Percentiles rank a stretch among this genome's conserved stretches.
phyloP scores from a whole-genome alignment of 306 rosid genomes.

The Ochetophila trinervis region DNA sequence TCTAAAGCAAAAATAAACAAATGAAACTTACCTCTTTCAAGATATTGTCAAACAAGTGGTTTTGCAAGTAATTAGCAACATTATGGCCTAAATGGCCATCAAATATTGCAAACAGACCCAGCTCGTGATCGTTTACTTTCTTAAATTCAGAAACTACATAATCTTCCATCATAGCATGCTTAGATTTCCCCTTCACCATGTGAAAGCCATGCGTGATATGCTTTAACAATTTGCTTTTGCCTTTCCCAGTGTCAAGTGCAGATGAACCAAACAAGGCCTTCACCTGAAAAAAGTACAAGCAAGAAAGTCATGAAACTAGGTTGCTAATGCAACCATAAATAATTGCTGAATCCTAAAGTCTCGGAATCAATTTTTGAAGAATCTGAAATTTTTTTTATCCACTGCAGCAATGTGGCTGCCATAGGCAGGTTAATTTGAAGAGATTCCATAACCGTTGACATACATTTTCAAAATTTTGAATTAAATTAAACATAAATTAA shows the following conservation, averaged over 20 bases:
- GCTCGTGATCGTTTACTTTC: constrained; percentile 39
- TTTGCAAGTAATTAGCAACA: constrained; percentile 59
- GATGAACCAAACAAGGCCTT: constrained; percentile 30
- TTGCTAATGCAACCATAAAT: too few relatives aligned
- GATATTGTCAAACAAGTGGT: constrained; percentile 55
- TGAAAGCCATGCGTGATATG: constrained; percentile 53
- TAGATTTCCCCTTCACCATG: constrained; percentile 63
- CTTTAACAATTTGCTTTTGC: constrained; percentile 46
- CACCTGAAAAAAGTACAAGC: constrained; percentile 3
- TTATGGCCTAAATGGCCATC: constrained; percentile 75
- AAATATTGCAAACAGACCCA: constrained; percentile 71
- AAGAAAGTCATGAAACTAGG: not conserved
- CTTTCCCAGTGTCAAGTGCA: constrained; percentile 48
- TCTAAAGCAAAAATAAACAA: not conserved
- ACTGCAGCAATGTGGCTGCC: not conserved
- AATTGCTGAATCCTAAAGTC: too few relatives aligned
- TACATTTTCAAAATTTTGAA: not conserved
- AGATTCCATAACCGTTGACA: not conserved
- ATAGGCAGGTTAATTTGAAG: not conserved
- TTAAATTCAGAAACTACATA: constrained; percentile 54
- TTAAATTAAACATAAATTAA: not conserved
- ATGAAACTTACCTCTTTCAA: constrained; percentile 44
- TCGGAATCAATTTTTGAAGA: too few relatives aligned
- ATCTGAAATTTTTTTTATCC: too few relatives aligned
- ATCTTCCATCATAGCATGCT: constrained; percentile 76